These are phyloP conservation scores for Acacia acuminata DNA, from an alignment of 306 rosid species.

Conservation along the genomic window DNA sequence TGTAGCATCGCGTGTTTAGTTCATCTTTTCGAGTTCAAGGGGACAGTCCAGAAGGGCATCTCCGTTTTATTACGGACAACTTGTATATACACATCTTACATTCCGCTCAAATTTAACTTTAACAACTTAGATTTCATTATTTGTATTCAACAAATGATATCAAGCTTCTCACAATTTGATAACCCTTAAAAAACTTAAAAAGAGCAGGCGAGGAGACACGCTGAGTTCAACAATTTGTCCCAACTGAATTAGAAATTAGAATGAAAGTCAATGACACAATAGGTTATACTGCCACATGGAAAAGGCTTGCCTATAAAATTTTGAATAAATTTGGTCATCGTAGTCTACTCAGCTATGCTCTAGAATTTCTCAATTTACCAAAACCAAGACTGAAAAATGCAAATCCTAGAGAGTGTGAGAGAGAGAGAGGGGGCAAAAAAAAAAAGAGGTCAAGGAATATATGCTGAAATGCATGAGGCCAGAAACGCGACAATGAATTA, in stretches of 20 bases:
- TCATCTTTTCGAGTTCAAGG: no score
- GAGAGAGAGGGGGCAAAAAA: no score
- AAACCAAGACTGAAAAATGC: neutral
- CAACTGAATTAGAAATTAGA: neutral
- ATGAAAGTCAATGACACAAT: neutral
- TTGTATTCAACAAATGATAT: neutral
- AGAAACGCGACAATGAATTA: neutral
- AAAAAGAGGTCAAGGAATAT: neutral
- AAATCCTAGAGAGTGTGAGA: neutral
- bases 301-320: neutral
- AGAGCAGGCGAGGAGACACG: neutral
- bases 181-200: neutral
- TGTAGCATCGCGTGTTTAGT: neutral
- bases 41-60: no score
- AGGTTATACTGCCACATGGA: neutral
- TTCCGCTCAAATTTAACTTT: neutral
- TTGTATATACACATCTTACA: neutral
- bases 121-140: neutral
- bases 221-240: neutral
- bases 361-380: neutral
- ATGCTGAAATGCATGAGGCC: neutral
- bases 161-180: neutral
- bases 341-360: neutral
- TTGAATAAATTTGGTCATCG: neutral
- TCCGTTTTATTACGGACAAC: no score